A percentile compares a stretch with the other conserved stretches of the same genome.
These are phyloP conservation scores for Colletotrichum sp. DNA, from an alignment of 2,329 filamentous ascomycete species.

Conservation along the genomic window DNA sequence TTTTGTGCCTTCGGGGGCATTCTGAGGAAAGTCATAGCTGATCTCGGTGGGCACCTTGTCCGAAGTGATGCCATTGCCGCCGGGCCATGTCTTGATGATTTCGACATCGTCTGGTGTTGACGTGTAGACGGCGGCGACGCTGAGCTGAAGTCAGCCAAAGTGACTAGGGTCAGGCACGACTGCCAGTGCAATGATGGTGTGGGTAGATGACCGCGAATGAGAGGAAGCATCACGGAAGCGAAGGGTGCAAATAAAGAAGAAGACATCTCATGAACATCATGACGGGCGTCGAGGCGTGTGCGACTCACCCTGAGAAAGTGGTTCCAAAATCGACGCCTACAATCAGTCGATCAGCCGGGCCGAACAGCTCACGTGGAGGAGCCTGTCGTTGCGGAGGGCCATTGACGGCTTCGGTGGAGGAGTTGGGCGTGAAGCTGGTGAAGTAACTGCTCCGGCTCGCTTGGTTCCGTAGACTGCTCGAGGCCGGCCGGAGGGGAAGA, in stretches of 20 bases:
- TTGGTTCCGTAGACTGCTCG: slow-evolving; percentile 55
- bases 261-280: neutral
- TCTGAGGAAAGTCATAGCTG: slow-evolving; percentile 57
- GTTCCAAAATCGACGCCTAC: slow-evolving; percentile 85
- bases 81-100: slow-evolving; percentile 86
- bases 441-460: slow-evolving; percentile 63
- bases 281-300: neutral
- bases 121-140: slow-evolving; percentile 76
- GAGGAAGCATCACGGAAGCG: neutral
- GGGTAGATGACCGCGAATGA: neutral
- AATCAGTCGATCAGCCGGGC: slow-evolving; percentile 68
- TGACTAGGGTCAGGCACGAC: neutral
- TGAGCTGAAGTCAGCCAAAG: slow-evolving; percentile 30
- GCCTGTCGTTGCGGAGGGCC: slow-evolving; percentile 62
- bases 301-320: slow-evolving; percentile 76
- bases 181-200: neutral
- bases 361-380: slow-evolving; percentile 52
- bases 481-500: slow-evolving; percentile 54
- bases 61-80: slow-evolving; percentile 84
- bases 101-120: slow-evolving; percentile 81
- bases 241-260: neutral
- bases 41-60: slow-evolving; percentile 87
- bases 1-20: slow-evolving; percentile 40
- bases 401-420: slow-evolving; percentile 67
- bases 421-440: slow-evolving; percentile 58